phyloP scores from a whole-genome alignment of 768 basidiomycete species.

The Strobilomyces dryophilus region DNA sequence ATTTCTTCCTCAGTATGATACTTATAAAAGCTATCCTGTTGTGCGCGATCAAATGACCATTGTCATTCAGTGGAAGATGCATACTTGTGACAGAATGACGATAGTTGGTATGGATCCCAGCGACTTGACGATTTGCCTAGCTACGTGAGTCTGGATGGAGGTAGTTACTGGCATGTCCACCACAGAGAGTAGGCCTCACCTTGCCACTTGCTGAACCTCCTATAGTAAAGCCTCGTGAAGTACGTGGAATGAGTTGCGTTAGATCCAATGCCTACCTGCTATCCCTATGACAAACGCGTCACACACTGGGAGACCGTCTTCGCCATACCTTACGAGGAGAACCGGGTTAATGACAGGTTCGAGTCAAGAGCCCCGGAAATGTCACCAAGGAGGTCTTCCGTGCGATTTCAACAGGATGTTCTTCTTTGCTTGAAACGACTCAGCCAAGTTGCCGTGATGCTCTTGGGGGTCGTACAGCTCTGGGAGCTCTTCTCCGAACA shows the following conservation, averaged over 20 bases:
- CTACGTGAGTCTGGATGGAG: constrained; percentile 69
- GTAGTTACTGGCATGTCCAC: constrained; percentile 1
- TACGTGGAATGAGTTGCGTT: not conserved
- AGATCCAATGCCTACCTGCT: constrained; percentile 51
- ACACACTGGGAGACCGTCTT: constrained; percentile 62
- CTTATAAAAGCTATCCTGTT: constrained; percentile 93
- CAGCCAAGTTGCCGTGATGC: constrained; percentile 11
- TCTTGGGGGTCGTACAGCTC: constrained; percentile 22
- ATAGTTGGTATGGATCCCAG: constrained; percentile 85
- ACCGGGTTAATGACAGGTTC: constrained; percentile 10
- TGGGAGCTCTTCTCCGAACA: constrained; percentile 27
- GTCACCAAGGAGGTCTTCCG: constrained; percentile 80
- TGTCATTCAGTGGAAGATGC: constrained; percentile 1
- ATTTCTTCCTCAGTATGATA: constrained; percentile 74
- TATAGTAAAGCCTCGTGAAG: constrained; percentile 24
- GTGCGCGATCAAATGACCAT: not conserved
- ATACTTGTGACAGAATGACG: constrained; percentile 84
- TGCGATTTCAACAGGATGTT: constrained; percentile 81
- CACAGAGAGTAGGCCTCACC: constrained; percentile 37
- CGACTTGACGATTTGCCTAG: constrained; percentile 72
- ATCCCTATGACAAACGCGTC: constrained; percentile 85
- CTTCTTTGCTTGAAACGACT: constrained; percentile 41
- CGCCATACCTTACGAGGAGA: constrained; percentile 58
- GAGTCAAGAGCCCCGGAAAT: constrained; percentile 5
- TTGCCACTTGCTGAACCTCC: constrained; percentile 88